These are phyloP conservation scores for Boletus rufocinnamomeus DNA, from an alignment of 768 basidiomycete genomes.

Conservation along the genomic window DNA sequence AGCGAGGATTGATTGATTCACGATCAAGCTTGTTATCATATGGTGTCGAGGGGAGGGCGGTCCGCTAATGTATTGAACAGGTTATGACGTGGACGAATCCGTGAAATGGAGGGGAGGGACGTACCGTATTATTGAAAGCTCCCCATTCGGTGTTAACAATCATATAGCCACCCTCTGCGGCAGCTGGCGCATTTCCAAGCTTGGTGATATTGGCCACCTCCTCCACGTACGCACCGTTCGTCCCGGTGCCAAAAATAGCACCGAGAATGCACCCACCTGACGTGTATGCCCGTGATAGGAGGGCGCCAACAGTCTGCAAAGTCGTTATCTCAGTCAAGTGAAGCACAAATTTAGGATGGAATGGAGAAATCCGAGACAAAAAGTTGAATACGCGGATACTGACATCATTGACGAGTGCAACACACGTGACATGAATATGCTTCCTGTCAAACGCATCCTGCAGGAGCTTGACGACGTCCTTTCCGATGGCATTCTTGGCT, in stretches of 20 bases:
- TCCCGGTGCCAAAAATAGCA: slow-evolving; percentile 97
- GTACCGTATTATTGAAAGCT: slow-evolving; percentile 90
- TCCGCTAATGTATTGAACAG: slow-evolving; percentile 51
- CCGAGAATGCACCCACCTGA: slow-evolving; percentile 86
- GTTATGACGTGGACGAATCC: neutral
- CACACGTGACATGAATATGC: slow-evolving; percentile 88
- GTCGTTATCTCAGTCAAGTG: slow-evolving; percentile 12
- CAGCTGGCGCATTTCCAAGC: slow-evolving; percentile 63
- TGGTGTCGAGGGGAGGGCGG: slow-evolving; percentile 81
- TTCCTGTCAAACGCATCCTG: slow-evolving; percentile 93
- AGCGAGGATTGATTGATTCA: slow-evolving; percentile 88
- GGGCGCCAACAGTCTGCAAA: slow-evolving; percentile 87
- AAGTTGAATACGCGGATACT: slow-evolving; percentile 44
- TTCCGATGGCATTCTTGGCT: slow-evolving; percentile 86
- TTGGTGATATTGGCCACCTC: slow-evolving; percentile 83
- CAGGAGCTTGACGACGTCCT: slow-evolving; percentile 86
- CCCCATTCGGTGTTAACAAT: slow-evolving; percentile 99
- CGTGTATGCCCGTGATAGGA: slow-evolving; percentile 92
- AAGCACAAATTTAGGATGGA: neutral
- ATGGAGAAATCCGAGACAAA: neutral
- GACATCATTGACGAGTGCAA: slow-evolving; percentile 94
- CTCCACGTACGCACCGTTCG: slow-evolving; percentile 97
- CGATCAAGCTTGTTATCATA: slow-evolving; percentile 94
- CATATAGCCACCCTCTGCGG: slow-evolving; percentile 74
- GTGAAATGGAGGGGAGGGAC: slow-evolving; percentile 26